Base-by-base conservation (phyloP, 192 early-diverging fungal species). In the Podila minutissima region DNA sequence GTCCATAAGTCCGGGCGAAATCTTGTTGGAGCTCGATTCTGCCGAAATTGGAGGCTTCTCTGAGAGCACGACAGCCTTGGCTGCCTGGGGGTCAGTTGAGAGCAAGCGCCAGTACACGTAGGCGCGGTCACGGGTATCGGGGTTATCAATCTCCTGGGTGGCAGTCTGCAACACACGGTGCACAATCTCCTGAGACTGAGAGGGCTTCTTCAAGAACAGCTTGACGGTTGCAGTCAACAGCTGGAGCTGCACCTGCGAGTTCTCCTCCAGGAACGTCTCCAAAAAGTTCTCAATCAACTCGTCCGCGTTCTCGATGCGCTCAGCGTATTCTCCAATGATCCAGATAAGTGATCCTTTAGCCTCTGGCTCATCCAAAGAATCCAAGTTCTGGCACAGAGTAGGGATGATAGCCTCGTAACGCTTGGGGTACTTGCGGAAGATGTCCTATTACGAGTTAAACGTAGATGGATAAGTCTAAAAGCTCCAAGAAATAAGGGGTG, bases 91-190 rank as follows among this genome's bases (percentile, higher is more conserved):
- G 83, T 97, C 94, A 22, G 96, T 94, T 5, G 95, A 97, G 4
- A 99, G 85, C 67, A 99, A 85, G 65, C 98, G 88, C 98, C 98
- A 99, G 86, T 99, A 99, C 48, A 99, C 88, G 74, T 97, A 99
- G 8, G 97, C 97, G 20, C 98, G 90, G 74, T 99, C 98, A 32
- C 98, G 90, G 31, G 98, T 93, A 81, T 99, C 98, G 10, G 97
- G 95, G 78, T 97, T 97, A 67, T 98, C 95, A 70, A 91, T 93
- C 61, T 92, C 92, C 67, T 94, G 90, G 3, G 98, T 96, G 4
- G 97, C 95, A 17, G 89, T 91, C 82, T 97, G 94, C 57, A 99
- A 87, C 13, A 96, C 89, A 48, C 89, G 83, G 33, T 97, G 94
- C 28, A 99, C 96, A 67, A 97, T 85, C 17, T 93, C 91, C 85